These are phyloP conservation scores for Alternaria sp. DNA, from an alignment of 2,329 filamentous ascomycete genomes.

Conservation along the genomic window DNA sequence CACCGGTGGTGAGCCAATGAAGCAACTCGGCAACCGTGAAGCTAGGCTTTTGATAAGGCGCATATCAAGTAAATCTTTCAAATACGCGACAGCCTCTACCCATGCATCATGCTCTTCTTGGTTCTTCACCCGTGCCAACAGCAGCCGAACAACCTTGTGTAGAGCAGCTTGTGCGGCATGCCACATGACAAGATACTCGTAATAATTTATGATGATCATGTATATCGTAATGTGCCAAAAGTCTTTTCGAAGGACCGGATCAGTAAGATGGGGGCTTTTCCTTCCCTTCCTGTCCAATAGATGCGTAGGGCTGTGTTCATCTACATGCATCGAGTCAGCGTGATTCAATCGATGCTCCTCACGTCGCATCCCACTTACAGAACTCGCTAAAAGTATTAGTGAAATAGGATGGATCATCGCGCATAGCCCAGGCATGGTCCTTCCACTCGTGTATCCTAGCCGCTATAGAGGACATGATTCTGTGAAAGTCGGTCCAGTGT, in stretches of 20 bases:
- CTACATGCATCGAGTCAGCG: not conserved
- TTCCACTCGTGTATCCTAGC: not conserved
- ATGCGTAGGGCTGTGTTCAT: not conserved
- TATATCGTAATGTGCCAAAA: not conserved
- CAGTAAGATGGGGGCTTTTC: not conserved
- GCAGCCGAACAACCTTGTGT: not conserved
- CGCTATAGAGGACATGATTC: not conserved
- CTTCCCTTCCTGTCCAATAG: not conserved
- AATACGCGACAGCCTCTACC: not conserved
- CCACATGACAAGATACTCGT: not conserved
- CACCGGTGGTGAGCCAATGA: not conserved
- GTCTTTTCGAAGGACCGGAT: not conserved
- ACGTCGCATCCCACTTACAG: not conserved
- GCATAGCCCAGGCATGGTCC: not conserved
- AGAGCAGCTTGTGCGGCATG: not conserved
- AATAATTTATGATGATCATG: not conserved
- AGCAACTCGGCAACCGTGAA: not conserved
- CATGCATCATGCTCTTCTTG: not conserved
- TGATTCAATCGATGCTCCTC: not conserved
- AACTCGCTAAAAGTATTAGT: not conserved
- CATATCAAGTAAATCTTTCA: not conserved
- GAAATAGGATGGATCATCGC: not conserved
- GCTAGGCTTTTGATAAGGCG: not conserved
- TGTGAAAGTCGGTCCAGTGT: not conserved
- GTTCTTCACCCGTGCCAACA: not conserved